Evolutionary conservation across 2,329 filamentous ascomycete species (phyloP), one percentile per base, ranked within the genome.

Genomic region (Talaromyces sp.): DNA sequence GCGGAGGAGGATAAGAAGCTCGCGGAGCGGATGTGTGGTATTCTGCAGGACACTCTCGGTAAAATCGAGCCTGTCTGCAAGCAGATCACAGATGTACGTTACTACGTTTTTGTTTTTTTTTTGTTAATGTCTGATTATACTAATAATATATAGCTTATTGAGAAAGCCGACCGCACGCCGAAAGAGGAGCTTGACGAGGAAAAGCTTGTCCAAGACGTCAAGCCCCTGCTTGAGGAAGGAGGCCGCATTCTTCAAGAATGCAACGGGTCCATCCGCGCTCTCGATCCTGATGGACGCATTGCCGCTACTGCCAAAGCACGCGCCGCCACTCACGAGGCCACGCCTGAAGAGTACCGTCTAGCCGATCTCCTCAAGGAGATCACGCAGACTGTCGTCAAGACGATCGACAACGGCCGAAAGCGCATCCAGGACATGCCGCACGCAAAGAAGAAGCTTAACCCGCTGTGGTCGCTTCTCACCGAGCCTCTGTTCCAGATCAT

Each of bases 401-500:
- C 88, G 26, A 93, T 97, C 67, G 92, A 97, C 70, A 87, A 88
- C 64, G 89, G 90, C 27, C 94, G 92, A 85, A 90, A 88, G 79
- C 90, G 90, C 80, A 89, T 96, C 63, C 86, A 89, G 70, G 89
- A 90, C 70, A 94, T 96, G 90, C 92, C 92, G 6, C 89, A 95
- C 66, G 92, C 91, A 50, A 95, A 96, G 88, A 93, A 96, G 83
- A 88, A 93, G 80, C 83, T 96, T 62, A 96, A 93, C 79, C 92
- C 92, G 11, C 85, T 97, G 31, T 96, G 92, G 91, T 86, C 81
- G 31, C 80, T 96, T 54, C 69, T 76, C 8, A 71, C 69, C 38
- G 91, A 96, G 81, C 92, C 92, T 11, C 80, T 96, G 24, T 91
- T 92, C 83, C 92, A 97, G 82, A 96, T 96, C 72, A 83, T 96